Evolutionary conservation across 1,284 basidiomycete species (phyloP).

Genomic region (Malassezia obtusa): DNA sequence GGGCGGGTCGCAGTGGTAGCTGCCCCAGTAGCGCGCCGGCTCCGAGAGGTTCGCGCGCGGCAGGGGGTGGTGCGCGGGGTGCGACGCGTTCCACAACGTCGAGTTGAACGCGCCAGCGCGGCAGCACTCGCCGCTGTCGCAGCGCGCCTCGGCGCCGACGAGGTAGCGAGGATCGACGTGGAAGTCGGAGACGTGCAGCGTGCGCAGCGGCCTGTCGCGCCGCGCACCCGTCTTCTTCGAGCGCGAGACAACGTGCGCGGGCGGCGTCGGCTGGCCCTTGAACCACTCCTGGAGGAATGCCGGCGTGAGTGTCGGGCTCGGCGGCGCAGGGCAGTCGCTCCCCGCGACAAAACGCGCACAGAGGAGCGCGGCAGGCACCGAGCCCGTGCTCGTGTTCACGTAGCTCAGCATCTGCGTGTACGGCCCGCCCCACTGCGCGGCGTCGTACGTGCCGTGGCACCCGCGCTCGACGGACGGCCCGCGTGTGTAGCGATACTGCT

Average conservation of each 20-base stretch:
- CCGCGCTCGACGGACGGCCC: conserved; percentile 53
- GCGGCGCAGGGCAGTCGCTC: conserved; percentile 24
- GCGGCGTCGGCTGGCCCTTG: conserved; percentile 14
- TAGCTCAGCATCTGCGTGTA: conserved; percentile 43
- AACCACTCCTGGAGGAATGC: conserved; percentile 37
- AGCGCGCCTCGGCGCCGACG: conserved; percentile 64
- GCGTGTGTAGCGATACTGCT: conserved; percentile 56
- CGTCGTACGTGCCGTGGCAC: conserved; percentile 27
- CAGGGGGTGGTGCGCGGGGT: conserved; percentile 22
- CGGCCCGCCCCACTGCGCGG: conserved; percentile 24
- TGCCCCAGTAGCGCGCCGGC: conserved; percentile 40
- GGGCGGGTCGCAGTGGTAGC: conserved; percentile 59
- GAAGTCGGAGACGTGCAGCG: conserved; percentile 66
- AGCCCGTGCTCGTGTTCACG: conserved; percentile 25
- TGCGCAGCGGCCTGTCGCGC: conserved; percentile 59
- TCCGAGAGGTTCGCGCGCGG: conserved; percentile 26
- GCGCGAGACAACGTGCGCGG: conserved; percentile 18
- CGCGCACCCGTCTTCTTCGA: conserved; percentile 18
- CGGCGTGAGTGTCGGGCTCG: conserved; percentile 21
- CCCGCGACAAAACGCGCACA: conserved; percentile 22
- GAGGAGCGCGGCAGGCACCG: conserved; percentile 36
- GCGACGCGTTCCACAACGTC: conserved; percentile 49
- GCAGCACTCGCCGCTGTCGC: conserved; percentile 64
- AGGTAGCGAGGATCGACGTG: conserved; percentile 71
- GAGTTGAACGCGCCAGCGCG: conserved; percentile 56